Evolutionary conservation across 2,329 filamentous ascomycete genomes (phyloP).

Genomic region (Hypoxylon sp.): DNA sequence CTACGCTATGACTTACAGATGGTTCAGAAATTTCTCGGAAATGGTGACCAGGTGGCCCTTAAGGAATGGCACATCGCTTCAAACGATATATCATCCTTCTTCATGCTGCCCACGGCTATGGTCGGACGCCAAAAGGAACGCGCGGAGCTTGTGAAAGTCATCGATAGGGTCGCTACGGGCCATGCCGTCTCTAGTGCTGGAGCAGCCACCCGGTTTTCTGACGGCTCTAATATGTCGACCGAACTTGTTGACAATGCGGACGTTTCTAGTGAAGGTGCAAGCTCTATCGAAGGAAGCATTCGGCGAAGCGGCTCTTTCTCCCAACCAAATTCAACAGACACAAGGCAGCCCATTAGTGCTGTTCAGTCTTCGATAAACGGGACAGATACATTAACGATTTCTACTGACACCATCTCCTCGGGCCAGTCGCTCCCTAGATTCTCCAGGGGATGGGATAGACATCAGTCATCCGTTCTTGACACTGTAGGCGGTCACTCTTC

Average conservation of each 20-base stretch:
- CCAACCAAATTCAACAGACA: constrained; percentile 58
- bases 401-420: constrained; percentile 61
- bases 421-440: constrained; percentile 57
- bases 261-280: constrained; percentile 69
- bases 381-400: constrained; percentile 45
- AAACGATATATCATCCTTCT: constrained; percentile 93
- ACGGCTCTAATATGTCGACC: constrained; percentile 65
- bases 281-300: constrained; percentile 66
- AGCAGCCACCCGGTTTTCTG: constrained; percentile 61
- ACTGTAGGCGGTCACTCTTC: constrained; percentile 56
- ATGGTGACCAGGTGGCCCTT: constrained; percentile 78
- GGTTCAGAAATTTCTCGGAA: constrained; percentile 78
- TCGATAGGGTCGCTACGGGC: constrained; percentile 79
- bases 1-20: constrained; percentile 82
- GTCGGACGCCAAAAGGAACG: constrained; percentile 83
- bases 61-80: constrained; percentile 80
- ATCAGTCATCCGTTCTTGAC: constrained; percentile 63
- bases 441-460: constrained; percentile 63
- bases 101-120: constrained; percentile 84
- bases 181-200: constrained; percentile 64
- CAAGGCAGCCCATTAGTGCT: constrained; percentile 54
- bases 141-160: constrained; percentile 75
- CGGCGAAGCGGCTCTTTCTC: constrained; percentile 63
- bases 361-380: constrained; percentile 55
- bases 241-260: constrained; percentile 63